phyloP scores from a whole-genome alignment of 2,329 filamentous ascomycete species.

The Cordyceps tenuipes region DNA sequence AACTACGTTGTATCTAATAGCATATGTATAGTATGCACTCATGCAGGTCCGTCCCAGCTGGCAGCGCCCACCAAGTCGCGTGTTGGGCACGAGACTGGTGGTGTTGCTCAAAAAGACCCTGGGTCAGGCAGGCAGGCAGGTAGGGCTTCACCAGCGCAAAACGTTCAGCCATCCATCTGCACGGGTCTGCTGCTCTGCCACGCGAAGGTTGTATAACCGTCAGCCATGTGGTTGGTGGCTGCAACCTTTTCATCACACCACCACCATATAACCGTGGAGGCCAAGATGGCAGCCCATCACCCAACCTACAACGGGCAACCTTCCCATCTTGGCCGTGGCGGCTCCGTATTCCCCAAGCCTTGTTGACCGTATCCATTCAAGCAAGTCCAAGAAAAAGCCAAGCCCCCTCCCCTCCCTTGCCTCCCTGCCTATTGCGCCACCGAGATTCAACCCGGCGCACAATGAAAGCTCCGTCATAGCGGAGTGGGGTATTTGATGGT shows the following conservation, averaged over 20 bases:
- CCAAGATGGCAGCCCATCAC: background rate
- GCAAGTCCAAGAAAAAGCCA: background rate
- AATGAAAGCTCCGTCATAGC: background rate
- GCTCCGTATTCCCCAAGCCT: conserved; percentile 1
- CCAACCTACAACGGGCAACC: conserved; percentile 5
- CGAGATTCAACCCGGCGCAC: background rate
- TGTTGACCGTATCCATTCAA: background rate
- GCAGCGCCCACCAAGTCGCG: background rate
- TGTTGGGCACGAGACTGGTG: background rate
- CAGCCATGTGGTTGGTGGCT: background rate
- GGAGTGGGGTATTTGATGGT: background rate
- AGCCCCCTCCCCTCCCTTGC: background rate
- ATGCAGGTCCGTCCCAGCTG: background rate
- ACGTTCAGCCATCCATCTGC: background rate
- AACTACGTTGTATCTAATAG: background rate
- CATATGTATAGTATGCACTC: no score
- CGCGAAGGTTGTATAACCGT: background rate
- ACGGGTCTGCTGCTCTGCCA: background rate
- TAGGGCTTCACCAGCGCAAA: background rate
- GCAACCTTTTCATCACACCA: background rate
- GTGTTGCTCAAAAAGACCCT: background rate
- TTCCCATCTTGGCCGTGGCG: conserved; percentile 5
- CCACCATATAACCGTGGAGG: background rate
- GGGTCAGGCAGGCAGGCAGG: background rate
- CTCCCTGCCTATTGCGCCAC: conserved; percentile 1